Percentiles rank a stretch among this genome's conserved stretches.
Conservation (phyloP, 345 rosid species). For the Schrenkiella parvula region DNA sequence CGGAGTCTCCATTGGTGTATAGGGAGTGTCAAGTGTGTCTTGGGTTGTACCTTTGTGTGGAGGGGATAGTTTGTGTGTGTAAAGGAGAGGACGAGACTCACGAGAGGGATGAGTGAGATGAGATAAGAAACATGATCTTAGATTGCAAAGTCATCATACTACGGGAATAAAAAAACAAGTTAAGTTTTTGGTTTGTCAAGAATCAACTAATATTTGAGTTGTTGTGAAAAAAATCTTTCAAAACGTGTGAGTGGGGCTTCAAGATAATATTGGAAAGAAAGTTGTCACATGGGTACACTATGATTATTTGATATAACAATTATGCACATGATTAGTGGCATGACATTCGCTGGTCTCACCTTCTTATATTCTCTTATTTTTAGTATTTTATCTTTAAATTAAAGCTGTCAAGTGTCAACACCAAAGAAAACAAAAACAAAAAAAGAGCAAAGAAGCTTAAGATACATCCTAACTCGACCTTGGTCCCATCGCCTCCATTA, state of each 20-base stretch:
- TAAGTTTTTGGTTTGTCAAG: neutral
- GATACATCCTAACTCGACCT: neutral
- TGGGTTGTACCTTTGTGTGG: neutral
- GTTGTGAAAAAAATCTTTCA: neutral
- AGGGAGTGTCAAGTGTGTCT: neutral
- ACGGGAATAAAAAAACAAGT: neutral
- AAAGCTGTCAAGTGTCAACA: constrained; percentile 5
- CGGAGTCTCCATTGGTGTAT: neutral
- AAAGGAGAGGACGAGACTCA: constrained; percentile 4
- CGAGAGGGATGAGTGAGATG: neutral
- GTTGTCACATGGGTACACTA: constrained; percentile 26
- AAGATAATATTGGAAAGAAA: constrained; percentile 11
- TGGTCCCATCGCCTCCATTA: constrained; percentile 5
- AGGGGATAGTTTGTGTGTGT: neutral
- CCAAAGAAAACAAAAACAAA: neutral
- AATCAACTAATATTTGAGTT: constrained; percentile 1
- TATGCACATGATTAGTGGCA: constrained; percentile 44
- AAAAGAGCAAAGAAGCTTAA: neutral
- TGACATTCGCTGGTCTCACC: constrained; percentile 45
- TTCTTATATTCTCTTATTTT: constrained; percentile 8
- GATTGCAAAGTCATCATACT: constrained; percentile 16
- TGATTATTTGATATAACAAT: constrained; percentile 21
- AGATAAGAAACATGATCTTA: neutral
- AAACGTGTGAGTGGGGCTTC: constrained; percentile 18
- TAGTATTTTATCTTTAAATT: neutral